phyloP scores from a whole-genome alignment of 257 asterid genomes.

The Penstemon eatonii region DNA sequence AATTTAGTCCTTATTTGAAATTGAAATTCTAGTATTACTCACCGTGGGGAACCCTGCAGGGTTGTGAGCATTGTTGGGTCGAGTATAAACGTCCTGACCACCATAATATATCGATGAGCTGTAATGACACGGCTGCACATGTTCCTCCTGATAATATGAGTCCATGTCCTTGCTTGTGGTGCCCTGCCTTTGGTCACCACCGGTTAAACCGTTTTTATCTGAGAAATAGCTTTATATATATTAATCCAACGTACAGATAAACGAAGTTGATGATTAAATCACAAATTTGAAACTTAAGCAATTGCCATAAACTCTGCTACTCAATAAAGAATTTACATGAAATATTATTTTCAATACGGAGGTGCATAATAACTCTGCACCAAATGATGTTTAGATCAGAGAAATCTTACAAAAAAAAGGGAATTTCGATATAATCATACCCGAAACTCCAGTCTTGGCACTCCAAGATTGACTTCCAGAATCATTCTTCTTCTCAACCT shows the following conservation, averaged over 20 bases:
- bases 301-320: no score
- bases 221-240: background rate
- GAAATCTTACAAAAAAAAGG: background rate
- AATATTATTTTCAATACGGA: no score
- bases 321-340: background rate
- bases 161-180: conserved; percentile 32
- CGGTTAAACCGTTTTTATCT: conserved; percentile 33
- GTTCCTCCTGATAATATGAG: conserved; percentile 53
- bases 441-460: conserved; percentile 48
- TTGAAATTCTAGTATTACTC: conserved; percentile 26
- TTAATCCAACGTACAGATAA: conserved; percentile 5
- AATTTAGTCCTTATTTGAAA: background rate
- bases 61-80: conserved; percentile 55
- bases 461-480: conserved; percentile 41
- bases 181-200: conserved; percentile 38
- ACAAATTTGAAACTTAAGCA: background rate
- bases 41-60: conserved; percentile 46
- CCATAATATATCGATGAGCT: conserved; percentile 91
- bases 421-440: conserved; percentile 29
- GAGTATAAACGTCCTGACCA: conserved; percentile 73
- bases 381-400: background rate
- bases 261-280: background rate
- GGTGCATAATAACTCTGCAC: background rate
- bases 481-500: conserved; percentile 45
- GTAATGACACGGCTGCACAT: conserved; percentile 60